Conservation (phyloP, 495 filamentous ascomycete species). For the Massariosphaeria phaeospora region DNA sequence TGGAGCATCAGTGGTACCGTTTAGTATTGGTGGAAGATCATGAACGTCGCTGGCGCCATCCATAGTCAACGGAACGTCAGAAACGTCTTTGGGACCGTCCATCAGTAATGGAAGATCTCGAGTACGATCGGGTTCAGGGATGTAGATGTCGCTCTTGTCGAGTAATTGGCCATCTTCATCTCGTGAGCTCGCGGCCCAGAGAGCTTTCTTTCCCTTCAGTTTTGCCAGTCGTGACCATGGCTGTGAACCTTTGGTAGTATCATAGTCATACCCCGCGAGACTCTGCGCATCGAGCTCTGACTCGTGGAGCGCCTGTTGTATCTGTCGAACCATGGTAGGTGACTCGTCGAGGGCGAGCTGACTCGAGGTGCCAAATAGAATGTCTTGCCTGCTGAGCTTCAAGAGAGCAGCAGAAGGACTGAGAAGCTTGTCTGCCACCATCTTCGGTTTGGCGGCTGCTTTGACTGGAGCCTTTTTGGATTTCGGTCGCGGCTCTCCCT, state of each 20-base stretch:
- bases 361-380: slow-evolving; percentile 89
- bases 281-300: slow-evolving; percentile 43
- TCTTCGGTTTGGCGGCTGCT: slow-evolving; percentile 46
- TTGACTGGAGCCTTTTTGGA: slow-evolving; percentile 39
- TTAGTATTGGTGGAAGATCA: slow-evolving; percentile 5
- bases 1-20: neutral
- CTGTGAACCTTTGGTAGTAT: neutral
- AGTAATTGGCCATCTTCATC: slow-evolving; percentile 18
- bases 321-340: slow-evolving; percentile 59
- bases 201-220: slow-evolving; percentile 17
- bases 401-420: slow-evolving; percentile 69
- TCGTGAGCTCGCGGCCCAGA: slow-evolving; percentile 23
- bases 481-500: slow-evolving; percentile 23
- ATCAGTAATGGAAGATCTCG: slow-evolving; percentile 15
- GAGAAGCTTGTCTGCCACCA: slow-evolving; percentile 52
- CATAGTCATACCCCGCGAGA: too few relatives aligned
- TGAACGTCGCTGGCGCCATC: too few relatives aligned
- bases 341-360: slow-evolving; percentile 77
- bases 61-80: slow-evolving; percentile 5
- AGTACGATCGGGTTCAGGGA: slow-evolving; percentile 14
- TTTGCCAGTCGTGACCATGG: slow-evolving; percentile 9
- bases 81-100: slow-evolving; percentile 6
- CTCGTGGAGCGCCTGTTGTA: slow-evolving; percentile 63
- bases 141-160: slow-evolving; percentile 3
- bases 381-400: slow-evolving; percentile 66